A percentile compares a stretch with the other conserved stretches of the same genome.
Evolutionary conservation across 768 basidiomycete genomes (phyloP).

Genomic region (Kwoniella shandongensis): DNA sequence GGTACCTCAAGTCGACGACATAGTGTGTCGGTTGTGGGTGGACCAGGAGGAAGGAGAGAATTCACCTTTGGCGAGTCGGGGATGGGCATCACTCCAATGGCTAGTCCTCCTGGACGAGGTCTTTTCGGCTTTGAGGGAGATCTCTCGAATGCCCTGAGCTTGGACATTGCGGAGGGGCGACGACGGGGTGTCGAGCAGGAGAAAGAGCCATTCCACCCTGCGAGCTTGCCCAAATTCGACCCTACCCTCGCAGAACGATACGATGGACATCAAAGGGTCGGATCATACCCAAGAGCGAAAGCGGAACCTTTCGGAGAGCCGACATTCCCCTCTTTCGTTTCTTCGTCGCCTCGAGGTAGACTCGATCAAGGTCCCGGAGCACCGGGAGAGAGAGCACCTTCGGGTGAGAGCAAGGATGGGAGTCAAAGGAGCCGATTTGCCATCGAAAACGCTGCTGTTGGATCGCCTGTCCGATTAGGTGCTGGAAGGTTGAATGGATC

Average conservation of each 20-base stretch:
- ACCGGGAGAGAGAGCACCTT: constrained; percentile 15
- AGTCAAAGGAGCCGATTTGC: constrained; percentile 27
- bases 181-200: constrained; percentile 27
- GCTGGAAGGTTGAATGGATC: neutral
- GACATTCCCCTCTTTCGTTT: constrained; percentile 20
- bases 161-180: constrained; percentile 39
- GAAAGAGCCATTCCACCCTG: constrained; percentile 4
- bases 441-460: constrained; percentile 24
- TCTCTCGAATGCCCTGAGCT: constrained; percentile 40
- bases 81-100: constrained; percentile 27
- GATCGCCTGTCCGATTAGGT: constrained; percentile 12
- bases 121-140: constrained; percentile 32
- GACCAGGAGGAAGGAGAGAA: constrained; percentile 45
- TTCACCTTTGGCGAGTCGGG: constrained; percentile 43
- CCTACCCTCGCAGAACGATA: constrained; percentile 3
- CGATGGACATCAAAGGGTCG: constrained; percentile 17
- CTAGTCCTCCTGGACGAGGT: constrained; percentile 30
- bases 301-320: no score
- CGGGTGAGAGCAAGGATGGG: constrained; percentile 27
- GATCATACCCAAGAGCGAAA: constrained; percentile 8
- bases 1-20: constrained; percentile 47
- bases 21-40: constrained; percentile 49
- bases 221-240: constrained; percentile 16
- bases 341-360: constrained; percentile 29
- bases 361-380: constrained; percentile 7